Percentiles rank a stretch among this genome's conserved stretches.
Conservation (phyloP, 2,329 filamentous ascomycete species). For the Aaosphaeria pasadenensis region DNA sequence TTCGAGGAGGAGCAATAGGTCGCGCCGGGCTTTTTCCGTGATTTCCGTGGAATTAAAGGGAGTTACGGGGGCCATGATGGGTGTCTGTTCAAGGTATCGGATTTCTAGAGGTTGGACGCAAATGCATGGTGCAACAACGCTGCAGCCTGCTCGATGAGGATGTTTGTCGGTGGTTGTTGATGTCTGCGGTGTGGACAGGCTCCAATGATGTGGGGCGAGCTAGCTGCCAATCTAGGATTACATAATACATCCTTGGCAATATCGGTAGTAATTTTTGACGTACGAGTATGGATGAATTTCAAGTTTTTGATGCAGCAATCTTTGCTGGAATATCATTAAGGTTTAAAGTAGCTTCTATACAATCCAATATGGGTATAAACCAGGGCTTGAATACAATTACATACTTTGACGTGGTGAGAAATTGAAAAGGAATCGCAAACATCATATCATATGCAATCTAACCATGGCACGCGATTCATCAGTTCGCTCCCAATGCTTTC, state of each 20-base stretch:
- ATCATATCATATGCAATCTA: conserved; percentile 1
- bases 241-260: too few relatives aligned
- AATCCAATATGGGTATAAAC: too few relatives aligned
- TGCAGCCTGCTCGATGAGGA: not conserved
- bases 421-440: not conserved
- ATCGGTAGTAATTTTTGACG: too few relatives aligned
- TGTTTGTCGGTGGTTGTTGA: too few relatives aligned
- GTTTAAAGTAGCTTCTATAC: too few relatives aligned
- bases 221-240: too few relatives aligned
- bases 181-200: too few relatives aligned
- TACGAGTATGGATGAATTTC: too few relatives aligned
- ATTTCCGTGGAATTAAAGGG: conserved; percentile 74
- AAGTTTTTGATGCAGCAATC: too few relatives aligned
- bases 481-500: conserved; percentile 63
- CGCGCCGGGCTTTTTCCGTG: conserved; percentile 78
- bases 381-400: too few relatives aligned
- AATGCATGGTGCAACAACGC: not conserved
- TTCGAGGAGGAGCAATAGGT: conserved; percentile 88
- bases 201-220: too few relatives aligned
- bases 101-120: not conserved
- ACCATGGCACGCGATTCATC: not conserved
- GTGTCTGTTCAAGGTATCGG: not conserved
- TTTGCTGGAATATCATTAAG: too few relatives aligned
- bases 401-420: not conserved
- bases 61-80: conserved; percentile 63